phyloP scores from a whole-genome alignment of 2,329 filamentous ascomycete species.

The Pseudonectria buxi region DNA sequence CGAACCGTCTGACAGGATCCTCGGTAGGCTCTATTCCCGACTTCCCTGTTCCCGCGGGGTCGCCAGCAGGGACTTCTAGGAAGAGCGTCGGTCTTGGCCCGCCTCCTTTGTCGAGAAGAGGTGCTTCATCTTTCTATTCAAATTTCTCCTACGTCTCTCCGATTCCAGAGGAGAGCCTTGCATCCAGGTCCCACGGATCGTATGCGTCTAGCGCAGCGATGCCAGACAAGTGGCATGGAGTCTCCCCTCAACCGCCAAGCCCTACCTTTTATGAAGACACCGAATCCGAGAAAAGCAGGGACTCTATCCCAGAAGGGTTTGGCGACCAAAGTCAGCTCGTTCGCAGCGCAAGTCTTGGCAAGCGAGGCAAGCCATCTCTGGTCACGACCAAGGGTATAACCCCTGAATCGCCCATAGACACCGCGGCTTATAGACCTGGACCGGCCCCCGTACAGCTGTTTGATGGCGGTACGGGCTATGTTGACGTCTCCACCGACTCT shows the following conservation, averaged over 20 bases:
- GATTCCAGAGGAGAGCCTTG: constrained; percentile 64
- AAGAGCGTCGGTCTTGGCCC: constrained; percentile 51
- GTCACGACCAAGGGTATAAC: constrained; percentile 32
- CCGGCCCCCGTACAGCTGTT: constrained; percentile 36
- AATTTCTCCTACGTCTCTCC: constrained; percentile 63
- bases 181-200: constrained; percentile 52
- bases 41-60: constrained; percentile 39
- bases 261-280: constrained; percentile 44
- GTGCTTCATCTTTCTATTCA: constrained; percentile 59
- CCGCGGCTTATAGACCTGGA: constrained; percentile 21
- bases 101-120: constrained; percentile 53
- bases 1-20: constrained; percentile 45
- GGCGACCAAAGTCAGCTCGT: constrained; percentile 53
- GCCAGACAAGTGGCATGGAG: constrained; percentile 58
- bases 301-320: constrained; percentile 38
- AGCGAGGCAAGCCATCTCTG: constrained; percentile 51
- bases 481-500: constrained; percentile 41
- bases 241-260: constrained; percentile 35
- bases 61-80: constrained; percentile 27
- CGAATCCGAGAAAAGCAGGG: constrained; percentile 37
- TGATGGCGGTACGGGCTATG: constrained; percentile 37
- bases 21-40: constrained; percentile 53
- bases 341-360: constrained; percentile 55
- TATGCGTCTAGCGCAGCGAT: constrained; percentile 68
- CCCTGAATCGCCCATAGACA: constrained; percentile 1